phyloP scores from a whole-genome alignment of 2,329 filamentous ascomycete species.

The Fusarium pseudonygamai region DNA sequence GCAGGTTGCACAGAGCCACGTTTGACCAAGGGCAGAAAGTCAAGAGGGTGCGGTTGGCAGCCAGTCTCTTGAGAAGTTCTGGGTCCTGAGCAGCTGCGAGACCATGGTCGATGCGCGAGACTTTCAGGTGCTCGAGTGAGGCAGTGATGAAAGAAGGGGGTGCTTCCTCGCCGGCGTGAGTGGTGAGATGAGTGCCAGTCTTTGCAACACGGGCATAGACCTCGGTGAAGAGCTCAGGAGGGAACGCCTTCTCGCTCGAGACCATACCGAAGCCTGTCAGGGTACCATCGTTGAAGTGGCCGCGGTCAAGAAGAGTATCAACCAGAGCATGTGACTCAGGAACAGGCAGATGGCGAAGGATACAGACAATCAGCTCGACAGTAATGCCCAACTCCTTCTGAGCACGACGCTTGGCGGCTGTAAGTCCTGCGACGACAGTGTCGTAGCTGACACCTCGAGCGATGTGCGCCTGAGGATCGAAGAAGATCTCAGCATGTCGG shows the following conservation, averaged over 20 bases:
- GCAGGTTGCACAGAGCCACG: slow-evolving; percentile 53
- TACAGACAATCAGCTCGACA: slow-evolving; percentile 75
- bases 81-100: slow-evolving; percentile 71
- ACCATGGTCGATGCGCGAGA: slow-evolving; percentile 79
- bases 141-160: slow-evolving; percentile 71
- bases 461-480: slow-evolving; percentile 81
- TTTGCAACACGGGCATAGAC: slow-evolving; percentile 64
- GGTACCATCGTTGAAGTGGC: slow-evolving; percentile 60
- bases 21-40: slow-evolving; percentile 81
- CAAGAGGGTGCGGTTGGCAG: slow-evolving; percentile 65
- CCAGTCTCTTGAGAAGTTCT: slow-evolving; percentile 67
- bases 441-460: slow-evolving; percentile 69
- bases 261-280: slow-evolving; percentile 74
- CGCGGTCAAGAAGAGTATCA: slow-evolving; percentile 44
- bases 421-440: slow-evolving; percentile 72
- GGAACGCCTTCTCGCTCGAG: slow-evolving; percentile 67
- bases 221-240: slow-evolving; percentile 68
- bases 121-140: slow-evolving; percentile 69
- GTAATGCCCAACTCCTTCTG: slow-evolving; percentile 69
- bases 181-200: slow-evolving; percentile 66
- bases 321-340: slow-evolving; percentile 59
- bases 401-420: slow-evolving; percentile 67
- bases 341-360: slow-evolving; percentile 74
- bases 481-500: slow-evolving; percentile 80
- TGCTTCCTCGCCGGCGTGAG: slow-evolving; percentile 81